Base-by-base conservation (phyloP, 1,139 yeast species). In the Geotrichum aggregatum region DNA sequence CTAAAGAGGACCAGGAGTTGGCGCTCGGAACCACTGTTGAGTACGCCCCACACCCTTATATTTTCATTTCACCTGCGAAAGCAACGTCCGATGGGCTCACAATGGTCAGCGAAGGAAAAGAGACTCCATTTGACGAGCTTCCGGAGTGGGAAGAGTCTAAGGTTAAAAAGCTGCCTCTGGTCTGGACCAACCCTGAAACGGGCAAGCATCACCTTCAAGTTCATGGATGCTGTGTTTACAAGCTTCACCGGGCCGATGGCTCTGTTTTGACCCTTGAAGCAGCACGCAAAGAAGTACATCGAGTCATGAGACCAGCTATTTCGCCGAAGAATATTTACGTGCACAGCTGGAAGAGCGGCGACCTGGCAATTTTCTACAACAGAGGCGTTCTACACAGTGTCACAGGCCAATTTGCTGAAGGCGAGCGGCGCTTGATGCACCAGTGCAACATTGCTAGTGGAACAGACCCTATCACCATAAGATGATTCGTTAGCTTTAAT, bases 101-200 rank as follows among this genome's bases (percentile, higher is more conserved):
- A 5, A 87, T 87, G 84, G 87, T 81, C 26, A 77, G 84, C 44
- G 95, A 87, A 63, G 85, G 83, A 42, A 82, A 83, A 66, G 95
- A 87, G 66, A 68, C 75, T 54, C 70, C 81, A 1, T 68, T 86
- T 26, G 83, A 82, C 58, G 74, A 84, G 58, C 76, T 87, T 52
- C 95, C 96, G 14, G 77, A 76, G 51, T 87, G 95, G 95, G 95
- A 86, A 64, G 82, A 77, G 54, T 72, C 80, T 47, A 86, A 87
- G 68, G 73, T 87, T 57, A 87, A 87, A 70, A 77, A 71, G 58
- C 76, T 87, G 59, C 96, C 96, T 24, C 74, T 87, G 76, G 94
- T 87, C 10, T 87, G 96, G 96, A 87, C 94, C 10, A 87, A 87
- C 66, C 95, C 95, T n/a, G 83, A 83, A 34, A 87, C 95, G 38